Base-by-base conservation (phyloP, 1,284 basidiomycete genomes). In the Sanghuangporus sanghuang region DNA sequence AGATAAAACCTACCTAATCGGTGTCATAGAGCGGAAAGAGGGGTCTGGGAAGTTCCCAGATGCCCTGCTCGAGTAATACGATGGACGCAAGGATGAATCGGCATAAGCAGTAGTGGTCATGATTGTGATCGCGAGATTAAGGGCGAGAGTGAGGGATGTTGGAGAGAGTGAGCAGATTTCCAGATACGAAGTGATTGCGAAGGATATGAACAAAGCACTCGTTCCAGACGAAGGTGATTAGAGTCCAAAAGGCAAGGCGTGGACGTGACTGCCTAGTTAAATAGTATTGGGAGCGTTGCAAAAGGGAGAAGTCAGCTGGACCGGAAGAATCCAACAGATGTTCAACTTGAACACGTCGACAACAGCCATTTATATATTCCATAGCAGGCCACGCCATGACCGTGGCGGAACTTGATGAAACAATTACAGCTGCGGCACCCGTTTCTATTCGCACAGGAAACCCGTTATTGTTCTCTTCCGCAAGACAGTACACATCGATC, bases 161-260 rank as follows among this genome's bases (percentile, higher is more conserved):
- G 35, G 36, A 44, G 16, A 27, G 27, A 23, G 38, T 27, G n/a
- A 2, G 32, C 11, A 23, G 27, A 40, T 6, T 8, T 16, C 16
- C 21, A 54, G 18, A 53, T n/a, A 18, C 12, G 32, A 38, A 16
- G 53, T 32, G 27, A 32, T 32, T 32, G 27, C 5, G 27, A 32
- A 32, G 32, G 27, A 27, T 32, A 38, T 38, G 36, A 7, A 54
- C 27, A 18, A n/a, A 46, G 16, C 44, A n/a, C 16, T 60, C 58
- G 58, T 60, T 35, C 16, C 58, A 52, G 58, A 60, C 58, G 58
- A 60, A 16, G 14, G 48, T 14, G 49, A 52, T 21, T 60, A 53
- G 4, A 39, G 44, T 16, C 44, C n/a, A 35, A 36, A 18, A 59
- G 32, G 23, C 6, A 18, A 59, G 32, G 23, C 6, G 6, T 35